Conservation (phyloP, 495 filamentous ascomycete species). For the Daldinia decipiens region DNA sequence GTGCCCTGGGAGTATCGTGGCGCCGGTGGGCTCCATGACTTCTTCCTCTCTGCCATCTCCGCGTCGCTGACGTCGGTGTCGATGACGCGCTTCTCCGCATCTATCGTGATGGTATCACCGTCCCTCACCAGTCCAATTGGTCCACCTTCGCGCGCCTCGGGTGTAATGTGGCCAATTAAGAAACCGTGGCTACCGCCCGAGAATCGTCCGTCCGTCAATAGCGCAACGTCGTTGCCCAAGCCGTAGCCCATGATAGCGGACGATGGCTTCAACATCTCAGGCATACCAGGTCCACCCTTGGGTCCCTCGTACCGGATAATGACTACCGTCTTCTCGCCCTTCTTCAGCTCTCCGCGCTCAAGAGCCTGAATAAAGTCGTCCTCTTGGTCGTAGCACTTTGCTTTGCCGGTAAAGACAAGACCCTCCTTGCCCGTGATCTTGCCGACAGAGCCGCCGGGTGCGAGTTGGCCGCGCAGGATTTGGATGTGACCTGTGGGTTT, state of each 20-base stretch:
- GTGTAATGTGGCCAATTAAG: constrained; percentile 79
- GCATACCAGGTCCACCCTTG: constrained; percentile 84
- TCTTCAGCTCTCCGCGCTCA: constrained; percentile 85
- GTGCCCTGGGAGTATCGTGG: constrained; percentile 77
- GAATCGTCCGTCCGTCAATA: constrained; percentile 83
- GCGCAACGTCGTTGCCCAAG: constrained; percentile 81
- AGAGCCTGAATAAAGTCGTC: constrained; percentile 81
- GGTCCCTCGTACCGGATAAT: constrained; percentile 96
- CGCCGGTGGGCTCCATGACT: constrained; percentile 72
- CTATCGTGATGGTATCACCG: constrained; percentile 76
- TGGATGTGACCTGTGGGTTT: constrained; percentile 96
- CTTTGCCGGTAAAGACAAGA: constrained; percentile 84
- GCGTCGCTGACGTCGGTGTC: constrained; percentile 67
- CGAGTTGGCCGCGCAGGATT: constrained; percentile 90
- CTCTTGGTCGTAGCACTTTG: constrained; percentile 87
- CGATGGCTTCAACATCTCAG: constrained; percentile 86
- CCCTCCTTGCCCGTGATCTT: constrained; percentile 99
- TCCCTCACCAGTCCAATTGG: constrained; percentile 75
- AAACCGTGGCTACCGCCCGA: constrained; percentile 82
- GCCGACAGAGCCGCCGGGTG: constrained; percentile 90
- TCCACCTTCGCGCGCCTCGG: constrained; percentile 75
- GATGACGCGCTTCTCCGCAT: constrained; percentile 72
- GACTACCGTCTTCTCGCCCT: constrained; percentile 97
- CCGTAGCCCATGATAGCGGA: constrained; percentile 88
- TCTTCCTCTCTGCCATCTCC: constrained; percentile 72